A percentile compares a stretch with the other conserved stretches of the same genome.
Evolutionary conservation across 768 basidiomycete species (phyloP).

Genomic region (Hydnomerulius pinastri): DNA sequence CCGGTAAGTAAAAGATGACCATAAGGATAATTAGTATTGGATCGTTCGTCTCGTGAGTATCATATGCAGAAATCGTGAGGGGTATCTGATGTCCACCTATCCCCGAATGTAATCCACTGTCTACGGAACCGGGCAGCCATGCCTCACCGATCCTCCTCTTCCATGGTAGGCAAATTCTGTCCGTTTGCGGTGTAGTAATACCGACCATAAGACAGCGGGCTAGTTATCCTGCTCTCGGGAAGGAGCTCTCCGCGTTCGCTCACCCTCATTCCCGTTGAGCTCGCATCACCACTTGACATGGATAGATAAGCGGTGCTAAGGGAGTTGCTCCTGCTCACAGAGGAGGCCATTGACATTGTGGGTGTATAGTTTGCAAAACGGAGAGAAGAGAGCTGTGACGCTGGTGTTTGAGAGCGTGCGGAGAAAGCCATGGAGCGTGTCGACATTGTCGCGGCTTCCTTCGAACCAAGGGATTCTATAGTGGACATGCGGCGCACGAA

Average conservation of each 20-base stretch:
- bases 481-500: slow-evolving; percentile 78
- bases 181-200: slow-evolving; percentile 19
- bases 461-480: slow-evolving; percentile 74
- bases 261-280: slow-evolving; percentile 12
- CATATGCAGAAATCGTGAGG: slow-evolving; percentile 6
- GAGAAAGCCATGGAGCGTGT: slow-evolving; percentile 30
- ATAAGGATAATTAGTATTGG: slow-evolving; percentile 27
- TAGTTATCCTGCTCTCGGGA: slow-evolving; percentile 4
- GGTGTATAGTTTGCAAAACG: slow-evolving; percentile 18
- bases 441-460: slow-evolving; percentile 43
- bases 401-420: slow-evolving; percentile 26
- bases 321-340: slow-evolving; percentile 11
- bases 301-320: slow-evolving; percentile 28
- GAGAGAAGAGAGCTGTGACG: slow-evolving; percentile 28
- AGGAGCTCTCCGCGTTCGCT: slow-evolving; percentile 32
- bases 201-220: slow-evolving; percentile 11
- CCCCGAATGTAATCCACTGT: neutral
- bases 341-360: neutral
- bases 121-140: neutral
- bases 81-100: neutral
- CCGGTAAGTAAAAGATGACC: slow-evolving; percentile 11
- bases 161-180: slow-evolving; percentile 10
- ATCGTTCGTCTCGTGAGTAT: slow-evolving; percentile 10
- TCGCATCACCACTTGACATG: slow-evolving; percentile 22
- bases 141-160: slow-evolving; percentile 8